These are phyloP conservation scores for Echinosphaeria canescens DNA, from an alignment of 2,329 filamentous ascomycete genomes.

Conservation along the genomic window DNA sequence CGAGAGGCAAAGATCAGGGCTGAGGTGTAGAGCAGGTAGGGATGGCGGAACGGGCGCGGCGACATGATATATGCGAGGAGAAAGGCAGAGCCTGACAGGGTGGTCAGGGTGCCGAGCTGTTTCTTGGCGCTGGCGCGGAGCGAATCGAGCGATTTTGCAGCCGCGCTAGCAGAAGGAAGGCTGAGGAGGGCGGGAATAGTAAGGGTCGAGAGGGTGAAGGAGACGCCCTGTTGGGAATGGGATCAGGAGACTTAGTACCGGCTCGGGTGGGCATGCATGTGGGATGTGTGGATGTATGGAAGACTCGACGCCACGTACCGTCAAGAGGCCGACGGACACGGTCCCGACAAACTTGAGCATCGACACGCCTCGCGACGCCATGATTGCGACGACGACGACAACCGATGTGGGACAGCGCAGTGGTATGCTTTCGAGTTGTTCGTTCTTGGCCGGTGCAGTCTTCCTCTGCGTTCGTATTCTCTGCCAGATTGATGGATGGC, in stretches of 20 bases:
- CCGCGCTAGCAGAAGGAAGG: slow-evolving; percentile 54
- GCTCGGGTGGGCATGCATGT: neutral
- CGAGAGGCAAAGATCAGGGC: slow-evolving; percentile 43
- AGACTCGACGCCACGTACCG: slow-evolving; percentile 31
- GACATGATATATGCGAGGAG: slow-evolving; percentile 61
- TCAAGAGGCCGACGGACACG: slow-evolving; percentile 69
- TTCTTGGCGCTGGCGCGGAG: slow-evolving; percentile 39
- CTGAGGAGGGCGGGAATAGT: slow-evolving; percentile 62
- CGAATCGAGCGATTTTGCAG: slow-evolving; percentile 47
- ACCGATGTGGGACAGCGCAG: no score
- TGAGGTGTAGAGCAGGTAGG: slow-evolving; percentile 76
- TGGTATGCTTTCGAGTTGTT: no score
- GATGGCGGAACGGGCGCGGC: slow-evolving; percentile 54
- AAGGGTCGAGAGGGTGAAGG: slow-evolving; percentile 61
- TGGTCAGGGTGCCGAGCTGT: slow-evolving; percentile 44
- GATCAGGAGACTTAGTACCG: slow-evolving; percentile 1
- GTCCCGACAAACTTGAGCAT: slow-evolving; percentile 86
- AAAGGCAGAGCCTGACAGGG: slow-evolving; percentile 49
- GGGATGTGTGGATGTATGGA: neutral
- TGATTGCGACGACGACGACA: slow-evolving; percentile 14
- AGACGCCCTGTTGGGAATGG: slow-evolving; percentile 44
- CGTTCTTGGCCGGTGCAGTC: no score
- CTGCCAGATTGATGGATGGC: no score
- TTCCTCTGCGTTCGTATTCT: no score
- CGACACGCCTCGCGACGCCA: slow-evolving; percentile 50